Conservation (phyloP, 805 yeast genomes). For the Candida argentea region DNA sequence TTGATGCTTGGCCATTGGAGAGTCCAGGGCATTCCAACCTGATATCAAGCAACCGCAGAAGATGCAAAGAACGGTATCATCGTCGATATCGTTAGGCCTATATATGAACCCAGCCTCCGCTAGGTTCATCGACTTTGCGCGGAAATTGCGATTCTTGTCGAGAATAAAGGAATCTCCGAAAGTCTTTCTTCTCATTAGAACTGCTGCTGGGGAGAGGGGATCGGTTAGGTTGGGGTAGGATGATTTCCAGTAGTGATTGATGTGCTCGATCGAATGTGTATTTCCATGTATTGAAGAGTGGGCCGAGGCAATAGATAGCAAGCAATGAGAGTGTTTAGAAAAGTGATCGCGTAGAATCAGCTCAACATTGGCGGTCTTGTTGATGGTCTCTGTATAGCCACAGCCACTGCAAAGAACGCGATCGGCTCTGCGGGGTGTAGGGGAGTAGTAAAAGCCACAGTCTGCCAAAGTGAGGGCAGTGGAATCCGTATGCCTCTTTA, state of each 20-base stretch:
- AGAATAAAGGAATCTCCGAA: conserved; percentile 5
- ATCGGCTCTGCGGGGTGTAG: conserved; percentile 34
- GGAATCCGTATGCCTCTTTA: too few relatives aligned
- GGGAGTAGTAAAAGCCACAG: conserved; percentile 54
- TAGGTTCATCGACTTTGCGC: conserved; percentile 7
- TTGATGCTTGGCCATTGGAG: conserved; percentile 50
- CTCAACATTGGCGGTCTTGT: conserved; percentile 1
- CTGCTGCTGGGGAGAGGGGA: conserved; percentile 3
- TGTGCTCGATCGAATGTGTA: too few relatives aligned
- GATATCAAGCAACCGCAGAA: conserved; percentile 22
- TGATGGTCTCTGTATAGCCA: conserved; percentile 6
- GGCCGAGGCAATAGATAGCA: too few relatives aligned
- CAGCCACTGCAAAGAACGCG: conserved; percentile 54
- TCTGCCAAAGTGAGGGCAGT: too few relatives aligned
- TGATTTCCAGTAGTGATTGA: too few relatives aligned
- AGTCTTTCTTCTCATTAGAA: conserved; percentile 3
- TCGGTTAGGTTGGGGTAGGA: too few relatives aligned
- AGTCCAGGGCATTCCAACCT: conserved; percentile 55
- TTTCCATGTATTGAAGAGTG: too few relatives aligned
- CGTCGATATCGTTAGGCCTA: conserved; percentile 18
- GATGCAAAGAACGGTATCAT: conserved; percentile 25
- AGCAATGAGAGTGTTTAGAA: conserved; percentile 4
- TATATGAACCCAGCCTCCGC: conserved; percentile 39
- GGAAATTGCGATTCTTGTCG: neutral
- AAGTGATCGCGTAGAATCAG: conserved; percentile 5